These are phyloP conservation scores for Neoboletus magnificus DNA, from an alignment of 768 basidiomycete genomes.

Conservation along the genomic window DNA sequence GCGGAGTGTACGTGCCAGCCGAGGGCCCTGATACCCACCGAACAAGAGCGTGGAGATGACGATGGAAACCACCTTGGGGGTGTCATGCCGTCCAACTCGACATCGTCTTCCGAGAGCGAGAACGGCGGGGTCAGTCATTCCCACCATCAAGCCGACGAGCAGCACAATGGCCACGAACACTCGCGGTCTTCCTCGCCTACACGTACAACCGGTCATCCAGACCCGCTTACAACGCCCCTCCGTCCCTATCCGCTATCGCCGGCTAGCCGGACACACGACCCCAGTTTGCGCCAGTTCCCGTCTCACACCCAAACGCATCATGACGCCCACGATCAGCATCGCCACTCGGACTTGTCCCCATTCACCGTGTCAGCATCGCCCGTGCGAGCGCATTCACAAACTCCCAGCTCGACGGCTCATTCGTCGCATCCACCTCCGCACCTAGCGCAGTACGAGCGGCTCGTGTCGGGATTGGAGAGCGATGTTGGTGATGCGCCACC, in stretches of 20 bases:
- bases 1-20: conserved; percentile 45
- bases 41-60: not conserved
- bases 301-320: not conserved
- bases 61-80: conserved; percentile 20
- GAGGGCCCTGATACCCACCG: not conserved
- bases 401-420: conserved; percentile 2
- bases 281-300: not conserved
- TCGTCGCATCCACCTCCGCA: conserved; percentile 20
- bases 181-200: conserved; percentile 1
- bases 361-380: not conserved
- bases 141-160: not conserved
- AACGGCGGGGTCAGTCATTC: no score
- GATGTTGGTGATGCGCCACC: conserved; percentile 86
- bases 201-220: not conserved
- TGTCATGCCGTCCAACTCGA: conserved; percentile 28
- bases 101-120: conserved; percentile 31
- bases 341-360: not conserved
- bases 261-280: not conserved
- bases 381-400: not conserved
- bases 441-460: conserved; percentile 64
- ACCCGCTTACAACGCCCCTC: not conserved
- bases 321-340: not conserved
- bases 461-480: conserved; percentile 84
- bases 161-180: not conserved
- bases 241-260: not conserved